phyloP scores from a whole-genome alignment of 768 basidiomycete species.

The Kwoniella newhampshirensis region DNA sequence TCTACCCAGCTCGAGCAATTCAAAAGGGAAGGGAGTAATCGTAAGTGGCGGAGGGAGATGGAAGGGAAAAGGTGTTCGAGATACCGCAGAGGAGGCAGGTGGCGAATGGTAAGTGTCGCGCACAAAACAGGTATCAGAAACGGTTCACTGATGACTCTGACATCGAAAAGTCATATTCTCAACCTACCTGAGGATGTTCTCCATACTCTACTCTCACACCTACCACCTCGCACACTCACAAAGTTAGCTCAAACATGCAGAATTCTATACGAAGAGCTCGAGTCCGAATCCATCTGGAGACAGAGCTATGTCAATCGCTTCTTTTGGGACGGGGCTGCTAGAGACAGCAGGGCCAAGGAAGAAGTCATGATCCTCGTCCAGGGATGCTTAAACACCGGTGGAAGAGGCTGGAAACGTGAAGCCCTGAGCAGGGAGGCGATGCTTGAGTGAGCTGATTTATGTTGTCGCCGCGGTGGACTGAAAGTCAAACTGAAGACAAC shows the following conservation, averaged over 20 bases:
- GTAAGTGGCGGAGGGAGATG: slow-evolving; percentile 3
- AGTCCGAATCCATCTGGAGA: slow-evolving; percentile 46
- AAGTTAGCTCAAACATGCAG: slow-evolving; percentile 33
- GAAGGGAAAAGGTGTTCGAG: slow-evolving; percentile 17
- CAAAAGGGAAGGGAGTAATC: slow-evolving; percentile 7
- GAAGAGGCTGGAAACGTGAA: slow-evolving; percentile 45
- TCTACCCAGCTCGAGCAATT: slow-evolving; percentile 1
- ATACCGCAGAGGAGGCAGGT: slow-evolving; percentile 2
- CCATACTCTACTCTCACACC: slow-evolving; percentile 22
- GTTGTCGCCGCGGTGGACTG: not conserved
- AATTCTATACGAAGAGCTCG: slow-evolving; percentile 26
- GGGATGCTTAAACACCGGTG: slow-evolving; percentile 24
- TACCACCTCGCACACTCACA: slow-evolving; percentile 32
- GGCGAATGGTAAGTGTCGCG: slow-evolving; percentile 15
- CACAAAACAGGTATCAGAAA: not conserved
- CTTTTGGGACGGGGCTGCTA: slow-evolving; percentile 24
- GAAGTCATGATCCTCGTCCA: slow-evolving; percentile 35
- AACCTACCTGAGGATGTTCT: slow-evolving; percentile 36
- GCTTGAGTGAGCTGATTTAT: slow-evolving; percentile 47
- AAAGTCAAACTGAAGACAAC: not conserved
- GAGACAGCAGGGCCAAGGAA: not conserved
- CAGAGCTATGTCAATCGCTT: slow-evolving; percentile 46
- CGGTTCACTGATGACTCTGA: not conserved
- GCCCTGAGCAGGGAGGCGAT: slow-evolving; percentile 43
- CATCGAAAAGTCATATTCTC: slow-evolving; percentile 32